Evolutionary conservation across 148 eudicot genomes (phyloP).

Genomic region (Persicaria maculosa): DNA sequence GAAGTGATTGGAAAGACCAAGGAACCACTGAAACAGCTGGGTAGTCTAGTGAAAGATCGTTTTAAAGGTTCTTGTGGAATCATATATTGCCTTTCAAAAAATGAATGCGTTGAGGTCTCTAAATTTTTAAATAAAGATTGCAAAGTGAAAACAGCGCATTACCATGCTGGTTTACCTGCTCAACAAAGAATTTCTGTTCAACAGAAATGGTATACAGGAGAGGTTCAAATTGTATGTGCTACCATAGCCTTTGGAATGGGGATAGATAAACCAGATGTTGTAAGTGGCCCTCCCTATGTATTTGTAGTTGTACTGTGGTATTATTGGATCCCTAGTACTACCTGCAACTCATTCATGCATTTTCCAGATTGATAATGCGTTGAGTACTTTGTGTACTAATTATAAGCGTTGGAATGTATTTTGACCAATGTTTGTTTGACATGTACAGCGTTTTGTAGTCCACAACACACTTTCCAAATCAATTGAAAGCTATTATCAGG

Average conservation of each 20-base stretch:
- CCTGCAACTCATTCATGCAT: background rate
- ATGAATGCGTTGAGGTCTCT: slow-evolving; percentile 87
- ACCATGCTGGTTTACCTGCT: slow-evolving; percentile 96
- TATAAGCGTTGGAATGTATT: background rate
- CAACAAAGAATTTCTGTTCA: slow-evolving; percentile 81
- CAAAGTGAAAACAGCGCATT: slow-evolving; percentile 76
- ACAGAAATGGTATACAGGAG: slow-evolving; percentile 89
- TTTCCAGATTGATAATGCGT: background rate
- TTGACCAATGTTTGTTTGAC: background rate
- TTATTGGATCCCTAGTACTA: background rate
- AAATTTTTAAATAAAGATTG: slow-evolving; percentile 69
- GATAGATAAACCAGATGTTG: slow-evolving; percentile 96
- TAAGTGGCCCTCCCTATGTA: slow-evolving; percentile 29
- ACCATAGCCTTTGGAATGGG: slow-evolving; percentile 99
- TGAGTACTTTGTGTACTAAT: background rate
- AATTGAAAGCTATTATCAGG: slow-evolving; percentile 97
- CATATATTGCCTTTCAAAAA: slow-evolving; percentile 97
- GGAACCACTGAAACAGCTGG: slow-evolving; percentile 80
- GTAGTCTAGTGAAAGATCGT: slow-evolving; percentile 54
- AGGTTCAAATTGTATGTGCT: slow-evolving; percentile 93
- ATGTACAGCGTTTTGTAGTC: slow-evolving; percentile 82
- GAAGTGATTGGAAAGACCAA: slow-evolving; percentile 76
- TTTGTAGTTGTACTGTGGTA: too few relatives aligned
- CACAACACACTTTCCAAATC: slow-evolving; percentile 98
- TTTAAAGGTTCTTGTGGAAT: slow-evolving; percentile 72